phyloP scores from a whole-genome alignment of 192 early-diverging fungal species.

The Chytriomyces hyalinus region DNA sequence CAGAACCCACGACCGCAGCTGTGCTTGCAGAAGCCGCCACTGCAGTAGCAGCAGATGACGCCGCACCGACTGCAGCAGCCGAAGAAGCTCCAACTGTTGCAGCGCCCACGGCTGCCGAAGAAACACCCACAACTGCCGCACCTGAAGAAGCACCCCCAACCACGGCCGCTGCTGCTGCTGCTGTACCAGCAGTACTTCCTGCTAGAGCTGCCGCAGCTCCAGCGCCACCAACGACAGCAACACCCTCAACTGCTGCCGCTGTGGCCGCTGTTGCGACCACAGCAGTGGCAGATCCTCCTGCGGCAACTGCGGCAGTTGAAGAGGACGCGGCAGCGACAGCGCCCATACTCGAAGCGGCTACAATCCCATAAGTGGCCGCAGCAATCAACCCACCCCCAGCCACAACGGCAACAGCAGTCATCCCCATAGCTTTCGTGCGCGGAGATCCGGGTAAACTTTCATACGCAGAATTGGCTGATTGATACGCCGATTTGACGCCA shows the following conservation, averaged over 20 bases:
- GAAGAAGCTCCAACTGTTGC: not conserved
- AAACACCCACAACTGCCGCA: not conserved
- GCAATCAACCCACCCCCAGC: not conserved
- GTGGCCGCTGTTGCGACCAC: not conserved
- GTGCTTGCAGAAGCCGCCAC: not conserved
- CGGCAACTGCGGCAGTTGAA: not conserved
- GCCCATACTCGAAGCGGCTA: not conserved
- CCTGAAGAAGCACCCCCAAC: not conserved
- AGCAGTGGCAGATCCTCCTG: not conserved
- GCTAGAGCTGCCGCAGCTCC: not conserved
- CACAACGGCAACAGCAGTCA: not conserved
- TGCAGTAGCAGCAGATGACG: not conserved
- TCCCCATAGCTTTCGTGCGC: not conserved
- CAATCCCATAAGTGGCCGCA: not conserved
- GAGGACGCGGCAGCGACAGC: not conserved
- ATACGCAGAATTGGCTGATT: not conserved
- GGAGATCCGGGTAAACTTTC: conserved; percentile 1
- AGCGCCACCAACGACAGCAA: not conserved
- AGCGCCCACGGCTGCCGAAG: not conserved
- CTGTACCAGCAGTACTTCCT: not conserved
- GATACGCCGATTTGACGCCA: not conserved
- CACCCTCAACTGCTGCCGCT: not conserved
- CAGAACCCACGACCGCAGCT: not conserved
- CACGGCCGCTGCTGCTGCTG: not conserved
- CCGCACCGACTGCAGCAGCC: not conserved